Evolutionary conservation across 176 grass and related monocot species (phyloP), one percentile per base, ranked within the genome.

Genomic region (Ananas comosus): DNA sequence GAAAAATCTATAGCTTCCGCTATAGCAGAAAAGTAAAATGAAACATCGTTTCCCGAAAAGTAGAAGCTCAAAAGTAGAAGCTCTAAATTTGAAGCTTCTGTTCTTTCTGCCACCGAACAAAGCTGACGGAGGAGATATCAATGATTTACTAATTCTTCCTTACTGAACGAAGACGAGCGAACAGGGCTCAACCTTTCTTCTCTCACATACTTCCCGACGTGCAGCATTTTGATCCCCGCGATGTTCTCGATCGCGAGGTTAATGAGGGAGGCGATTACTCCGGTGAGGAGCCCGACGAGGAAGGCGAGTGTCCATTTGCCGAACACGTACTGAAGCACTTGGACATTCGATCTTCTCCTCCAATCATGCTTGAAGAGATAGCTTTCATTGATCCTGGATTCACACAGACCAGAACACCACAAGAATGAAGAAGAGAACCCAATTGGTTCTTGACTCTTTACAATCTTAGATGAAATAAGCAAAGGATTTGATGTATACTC

Each of bases 171-270:
- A 14, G 3, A 59, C 9, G 54, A 59, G 19, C 67, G 67, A 12
- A 69, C 48, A 3, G 21, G 59, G 64, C 70, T 61, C 59, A 91
- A 72, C 88, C 71, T 33, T 68, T 78, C 25, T n/a, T 88, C 84
- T 48, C 85, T 81, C 56, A 97, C 89, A 18, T 92, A 75, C 22
- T 78, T 67, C 1, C 87, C 94, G 28, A 93, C 71, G 72, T 80
- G 86, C 10, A 83, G 86, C 86, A 97, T 93, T 75, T 97, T 97
- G 69, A 81, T 70, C 66, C 94, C 94, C 33, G 94, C 79, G 51
- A 97, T 92, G 83, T 97, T 97, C 84, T 97, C 89, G 51, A 93
- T 97, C 63, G 94, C 84, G 4, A 97, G 84, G 84, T 97, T 97
- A 78, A 97, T 90, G 64, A 83, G 77, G 0, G 94, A 97, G 7